Percentiles rank a stretch among this genome's conserved stretches.
Evolutionary conservation across 176 grass and related monocot genomes (phyloP).

Genomic region (Poa pratensis): DNA sequence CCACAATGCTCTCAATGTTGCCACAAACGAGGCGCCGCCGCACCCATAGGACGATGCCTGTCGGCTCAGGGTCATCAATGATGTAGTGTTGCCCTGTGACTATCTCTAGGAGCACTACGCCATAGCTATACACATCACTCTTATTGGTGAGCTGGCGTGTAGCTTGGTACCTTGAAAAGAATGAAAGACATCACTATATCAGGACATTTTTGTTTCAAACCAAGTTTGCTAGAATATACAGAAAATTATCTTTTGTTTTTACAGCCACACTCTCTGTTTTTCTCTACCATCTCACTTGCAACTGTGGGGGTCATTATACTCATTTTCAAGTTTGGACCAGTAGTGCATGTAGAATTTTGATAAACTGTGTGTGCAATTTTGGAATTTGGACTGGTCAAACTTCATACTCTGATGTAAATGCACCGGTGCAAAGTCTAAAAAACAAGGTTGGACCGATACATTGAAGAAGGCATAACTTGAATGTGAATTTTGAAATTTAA

Average conservation of each 20-base stretch:
- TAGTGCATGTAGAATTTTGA: too few species aligned
- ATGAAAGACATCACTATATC: not conserved
- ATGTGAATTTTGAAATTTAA: not conserved
- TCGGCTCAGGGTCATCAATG: slow-evolving; percentile 30
- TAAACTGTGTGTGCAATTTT: too few species aligned
- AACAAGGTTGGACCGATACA: too few species aligned
- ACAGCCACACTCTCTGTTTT: too few species aligned
- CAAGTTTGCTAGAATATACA: not conserved
- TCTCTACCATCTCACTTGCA: too few species aligned
- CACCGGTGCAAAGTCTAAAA: too few species aligned
- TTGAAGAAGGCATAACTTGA: too few species aligned
- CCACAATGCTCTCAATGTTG: slow-evolving; percentile 55
- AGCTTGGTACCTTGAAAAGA: not conserved
- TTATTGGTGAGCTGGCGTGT: not conserved
- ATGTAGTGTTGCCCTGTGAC: slow-evolving; percentile 45
- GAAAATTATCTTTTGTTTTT: not conserved
- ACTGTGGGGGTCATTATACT: too few species aligned
- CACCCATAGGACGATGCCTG: slow-evolving; percentile 43
- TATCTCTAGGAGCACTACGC: not conserved
- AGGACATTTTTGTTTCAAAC: not conserved
- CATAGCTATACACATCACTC: not conserved
- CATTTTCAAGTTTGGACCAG: too few species aligned
- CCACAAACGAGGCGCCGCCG: slow-evolving; percentile 33
- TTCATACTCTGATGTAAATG: too few species aligned
- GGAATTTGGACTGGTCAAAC: too few species aligned